Base-by-base conservation (phyloP, 345 rosid genomes). In the Linum usitatissimum region DNA sequence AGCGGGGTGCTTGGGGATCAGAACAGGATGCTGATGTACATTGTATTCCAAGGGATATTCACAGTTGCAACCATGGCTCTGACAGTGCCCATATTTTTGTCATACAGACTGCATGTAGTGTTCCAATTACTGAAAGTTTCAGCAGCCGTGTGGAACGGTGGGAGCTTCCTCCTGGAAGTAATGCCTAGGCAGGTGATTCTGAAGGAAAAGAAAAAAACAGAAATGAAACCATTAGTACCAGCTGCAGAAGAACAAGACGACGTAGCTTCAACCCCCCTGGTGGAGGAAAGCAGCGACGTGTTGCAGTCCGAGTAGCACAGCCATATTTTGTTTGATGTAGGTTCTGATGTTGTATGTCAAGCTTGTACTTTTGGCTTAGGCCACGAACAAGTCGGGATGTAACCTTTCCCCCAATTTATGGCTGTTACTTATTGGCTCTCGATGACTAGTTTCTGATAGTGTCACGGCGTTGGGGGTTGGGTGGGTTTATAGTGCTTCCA, bases 21-120 rank as follows among this genome's bases (percentile, higher is more conserved):
- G 79, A 89, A 89, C 67, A 85, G 97, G 20, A 21, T 80, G 61
- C 73, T 84, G 64, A 92, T 87, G 93, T 92, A 85, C 77, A 89
- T 83, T 70, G 63, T 87, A 55, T 67, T 78, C 64, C 96, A 89
- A 78, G 93, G 78, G 20, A 30, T 89, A 40, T 89, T 92, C 70
- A 89, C 98, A 0, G 93, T 89, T 48, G 97, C 98, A 13, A 89
- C 98, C 62, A 85, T 78, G 88, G 98, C 96, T 39, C 84, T 89
- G 68, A 84, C 98, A 0, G 95, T 89, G 49, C 96, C 97, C 4
- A 85, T 92, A 73, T 92, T 92, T 79, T 67, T 89, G 54, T 89
- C 97, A 0, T 89, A 92, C 60, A 53, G 75, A 70, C 72, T 87
- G 48, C 90, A 84, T 17, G 86, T 68, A 38, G 65, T 84, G 64